A percentile compares a stretch with the other conserved stretches of the same genome.
These are phyloP conservation scores for Exutisphaerella laricina DNA, from an alignment of 2,329 filamentous ascomycete genomes.

Conservation along the genomic window DNA sequence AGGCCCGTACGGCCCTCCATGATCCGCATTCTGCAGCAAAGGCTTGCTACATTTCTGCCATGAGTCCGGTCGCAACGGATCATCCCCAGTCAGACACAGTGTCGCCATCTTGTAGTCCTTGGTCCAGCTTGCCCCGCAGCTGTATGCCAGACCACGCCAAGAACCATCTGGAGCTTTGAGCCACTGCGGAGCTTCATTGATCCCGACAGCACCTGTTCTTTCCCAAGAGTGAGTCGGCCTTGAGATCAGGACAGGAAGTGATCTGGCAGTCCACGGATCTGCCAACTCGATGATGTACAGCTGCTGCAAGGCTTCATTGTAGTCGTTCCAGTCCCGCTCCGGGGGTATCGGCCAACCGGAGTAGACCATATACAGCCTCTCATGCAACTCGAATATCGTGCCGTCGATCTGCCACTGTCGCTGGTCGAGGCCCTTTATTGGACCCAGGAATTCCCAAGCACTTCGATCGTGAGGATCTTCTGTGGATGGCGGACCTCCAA, in stretches of 20 bases:
- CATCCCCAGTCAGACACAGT: constrained; percentile 37
- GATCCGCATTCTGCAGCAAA: constrained; percentile 36
- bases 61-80: constrained; percentile 34
- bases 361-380: constrained; percentile 40
- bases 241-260: constrained; percentile 35
- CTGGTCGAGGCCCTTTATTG: constrained; percentile 37
- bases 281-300: constrained; percentile 40
- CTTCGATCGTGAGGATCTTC: constrained; percentile 29
- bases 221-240: constrained; percentile 40
- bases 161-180: constrained; percentile 17
- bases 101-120: constrained; percentile 47
- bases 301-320: constrained; percentile 37
- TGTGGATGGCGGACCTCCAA: constrained; percentile 36
- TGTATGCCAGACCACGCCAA: constrained; percentile 45
- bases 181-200: constrained; percentile 40
- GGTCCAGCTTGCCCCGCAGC: constrained; percentile 44
- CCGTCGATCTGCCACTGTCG: constrained; percentile 47
- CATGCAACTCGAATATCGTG: constrained; percentile 39
- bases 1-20: constrained; percentile 40
- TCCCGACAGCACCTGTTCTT: constrained; percentile 36
- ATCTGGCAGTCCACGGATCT: constrained; percentile 31
- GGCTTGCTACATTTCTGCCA: constrained; percentile 40
- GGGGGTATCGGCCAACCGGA: constrained; percentile 40
- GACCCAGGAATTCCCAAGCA: constrained; percentile 40
- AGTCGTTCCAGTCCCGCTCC: constrained; percentile 15